Evolutionary conservation across 2,329 filamentous ascomycete species (phyloP), one percentile per base, ranked within the genome.

Genomic region (Nemania abortiva): DNA sequence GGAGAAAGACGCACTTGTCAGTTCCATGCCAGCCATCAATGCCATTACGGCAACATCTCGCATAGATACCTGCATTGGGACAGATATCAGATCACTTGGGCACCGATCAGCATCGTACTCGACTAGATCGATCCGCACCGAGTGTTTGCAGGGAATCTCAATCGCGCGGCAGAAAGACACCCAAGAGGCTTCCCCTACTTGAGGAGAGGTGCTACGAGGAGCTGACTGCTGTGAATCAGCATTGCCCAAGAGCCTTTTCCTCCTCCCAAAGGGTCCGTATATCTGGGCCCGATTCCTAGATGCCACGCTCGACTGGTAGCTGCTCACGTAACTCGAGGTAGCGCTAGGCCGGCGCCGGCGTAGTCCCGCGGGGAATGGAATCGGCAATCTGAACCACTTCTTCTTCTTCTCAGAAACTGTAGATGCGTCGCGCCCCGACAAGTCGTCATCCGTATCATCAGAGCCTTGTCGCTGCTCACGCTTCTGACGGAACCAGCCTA

Each of bases 81-180:
- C 63, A 2, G 63, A 34, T 18, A 59, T 65, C 24, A 65, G 49
- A 45, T 65, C 63, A 34, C 54, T 59, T 22, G 63, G 63, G 20
- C 63, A 65, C 2, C 63, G 63, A n/a, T 65, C 63, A 18, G 63
- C 63, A n/a, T 65, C 63, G 22, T 65, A 65, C 34, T 65, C 63
- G 47, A 65, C 63, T 3, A 65, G 22, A 47, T 65, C 63, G 20
- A 65, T 59, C 13, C 63, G 63, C 10, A 65, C 54, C 24, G 63
- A 65, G 11, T 34, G 24, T 7, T 45, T 53, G 7, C 63, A 65
- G 24, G 63, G 29, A 9, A 53, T 45, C 54, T 65, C 55, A 10
- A 65, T 65, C 34, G 54, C 63, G 18, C 63, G 63, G 34, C 63
- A 65, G 55, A 64, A 65, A 45, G 63, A 65, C 29, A 65, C 63